Conservation (phyloP, 257 asterid species). For the Solanum neorickii region DNA sequence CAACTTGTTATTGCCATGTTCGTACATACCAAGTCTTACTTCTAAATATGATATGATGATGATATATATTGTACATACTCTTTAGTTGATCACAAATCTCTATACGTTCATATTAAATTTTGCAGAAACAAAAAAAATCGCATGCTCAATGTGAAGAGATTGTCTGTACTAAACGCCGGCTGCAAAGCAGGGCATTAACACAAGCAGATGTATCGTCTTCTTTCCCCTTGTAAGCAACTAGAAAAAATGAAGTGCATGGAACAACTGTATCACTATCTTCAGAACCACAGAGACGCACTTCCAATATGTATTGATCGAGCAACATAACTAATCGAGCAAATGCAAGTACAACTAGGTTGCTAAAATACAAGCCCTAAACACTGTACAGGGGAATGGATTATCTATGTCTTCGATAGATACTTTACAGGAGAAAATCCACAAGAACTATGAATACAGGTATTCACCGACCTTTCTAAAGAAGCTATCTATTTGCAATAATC, state of each 20-base stretch:
- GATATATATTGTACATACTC: not conserved
- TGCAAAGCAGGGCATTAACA: not conserved
- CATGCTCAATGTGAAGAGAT: not conserved
- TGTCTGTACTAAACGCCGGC: not conserved
- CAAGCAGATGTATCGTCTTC: not conserved
- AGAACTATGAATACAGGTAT: not conserved
- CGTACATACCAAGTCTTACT: not conserved
- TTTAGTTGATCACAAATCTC: not conserved
- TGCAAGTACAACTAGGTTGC: not conserved
- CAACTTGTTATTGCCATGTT: too few species aligned
- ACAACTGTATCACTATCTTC: not conserved
- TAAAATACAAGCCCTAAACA: not conserved
- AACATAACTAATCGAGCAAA: not conserved
- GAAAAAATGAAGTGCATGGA: not conserved
- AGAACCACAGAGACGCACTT: not conserved
- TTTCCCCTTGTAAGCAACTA: not conserved
- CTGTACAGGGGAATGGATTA: not conserved
- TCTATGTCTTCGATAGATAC: not conserved
- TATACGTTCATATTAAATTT: not conserved
- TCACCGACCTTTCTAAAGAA: constrained; percentile 44
- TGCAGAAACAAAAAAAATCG: not conserved
- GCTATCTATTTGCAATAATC: constrained; percentile 58
- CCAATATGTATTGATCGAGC: not conserved
- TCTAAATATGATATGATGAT: too few species aligned
- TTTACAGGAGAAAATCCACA: not conserved